A percentile compares a stretch with the other conserved stretches of the same genome.
phyloP scores from a whole-genome alignment of 2,329 filamentous ascomycete genomes.

The Fusarium verticillioides region DNA sequence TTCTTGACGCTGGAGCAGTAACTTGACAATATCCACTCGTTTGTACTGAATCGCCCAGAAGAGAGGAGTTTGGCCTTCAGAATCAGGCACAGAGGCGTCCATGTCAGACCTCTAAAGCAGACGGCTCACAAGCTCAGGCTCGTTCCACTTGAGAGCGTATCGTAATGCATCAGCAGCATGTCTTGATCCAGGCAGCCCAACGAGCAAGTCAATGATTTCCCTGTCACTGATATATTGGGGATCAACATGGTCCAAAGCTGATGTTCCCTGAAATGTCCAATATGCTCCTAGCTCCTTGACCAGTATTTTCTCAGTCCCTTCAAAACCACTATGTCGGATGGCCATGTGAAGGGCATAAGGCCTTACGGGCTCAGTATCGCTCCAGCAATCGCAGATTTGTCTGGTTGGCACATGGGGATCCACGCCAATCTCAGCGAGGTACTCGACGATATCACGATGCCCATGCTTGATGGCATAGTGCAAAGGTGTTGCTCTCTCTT shows the following conservation, averaged over 20 bases:
- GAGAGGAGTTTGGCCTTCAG: neutral
- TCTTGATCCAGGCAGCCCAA: neutral
- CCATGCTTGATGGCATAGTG: slow-evolving; percentile 18
- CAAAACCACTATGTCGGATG: neutral
- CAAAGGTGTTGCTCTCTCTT: slow-evolving; percentile 3
- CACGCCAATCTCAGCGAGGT: slow-evolving; percentile 10
- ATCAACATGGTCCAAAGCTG: slow-evolving; percentile 4
- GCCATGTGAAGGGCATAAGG: slow-evolving; percentile 21
- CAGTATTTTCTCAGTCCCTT: slow-evolving; percentile 6
- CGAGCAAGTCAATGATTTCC: slow-evolving; percentile 4
- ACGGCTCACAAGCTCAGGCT: neutral
- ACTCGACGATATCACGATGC: slow-evolving; percentile 21
- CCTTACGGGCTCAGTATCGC: neutral
- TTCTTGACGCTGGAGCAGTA: neutral
- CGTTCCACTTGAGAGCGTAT: neutral
- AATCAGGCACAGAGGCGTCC: neutral
- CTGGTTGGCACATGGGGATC: slow-evolving; percentile 3
- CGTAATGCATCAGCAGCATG: neutral
- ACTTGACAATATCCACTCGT: neutral
- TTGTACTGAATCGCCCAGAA: neutral
- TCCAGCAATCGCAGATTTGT: neutral
- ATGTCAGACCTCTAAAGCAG: slow-evolving; percentile 15
- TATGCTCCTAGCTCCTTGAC: slow-evolving; percentile 21
- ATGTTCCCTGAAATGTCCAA: neutral
- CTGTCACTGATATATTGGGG: neutral